phyloP scores from a whole-genome alignment of 2,329 filamentous ascomycete genomes.

The Fusarium paranaense region DNA sequence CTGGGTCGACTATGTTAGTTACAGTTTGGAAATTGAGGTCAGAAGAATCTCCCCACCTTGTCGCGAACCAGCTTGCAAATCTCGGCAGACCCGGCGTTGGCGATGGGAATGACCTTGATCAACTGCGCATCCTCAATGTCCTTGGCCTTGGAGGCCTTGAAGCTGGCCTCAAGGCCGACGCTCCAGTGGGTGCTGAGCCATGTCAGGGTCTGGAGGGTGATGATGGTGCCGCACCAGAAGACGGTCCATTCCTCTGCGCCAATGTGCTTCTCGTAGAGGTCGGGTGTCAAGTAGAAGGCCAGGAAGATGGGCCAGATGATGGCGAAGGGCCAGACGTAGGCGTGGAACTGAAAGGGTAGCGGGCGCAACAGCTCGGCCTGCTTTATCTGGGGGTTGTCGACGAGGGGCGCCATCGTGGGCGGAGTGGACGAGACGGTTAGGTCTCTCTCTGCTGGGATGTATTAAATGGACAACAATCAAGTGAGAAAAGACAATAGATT shows the following conservation, averaged over 20 bases:
- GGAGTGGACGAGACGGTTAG: slow-evolving; percentile 20
- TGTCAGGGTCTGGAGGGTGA: slow-evolving; percentile 86
- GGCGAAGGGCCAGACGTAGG: slow-evolving; percentile 93
- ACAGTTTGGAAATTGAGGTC: slow-evolving; percentile 3
- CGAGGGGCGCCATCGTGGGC: slow-evolving; percentile 77
- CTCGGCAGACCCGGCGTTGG: slow-evolving; percentile 89
- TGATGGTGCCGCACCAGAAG: slow-evolving; percentile 89
- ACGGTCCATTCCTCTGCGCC: slow-evolving; percentile 98
- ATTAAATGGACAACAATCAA: slow-evolving; percentile 6
- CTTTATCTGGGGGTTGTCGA: slow-evolving; percentile 92
- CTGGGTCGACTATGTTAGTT: slow-evolving; percentile 51
- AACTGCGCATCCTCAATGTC: slow-evolving; percentile 80
- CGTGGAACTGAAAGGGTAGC: slow-evolving; percentile 81
- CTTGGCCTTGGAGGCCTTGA: slow-evolving; percentile 80
- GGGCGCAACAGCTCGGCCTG: slow-evolving; percentile 89
- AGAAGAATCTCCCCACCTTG: slow-evolving; percentile 58
- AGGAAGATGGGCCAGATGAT: slow-evolving; percentile 94
- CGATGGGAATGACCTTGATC: slow-evolving; percentile 92
- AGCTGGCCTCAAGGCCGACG: slow-evolving; percentile 83
- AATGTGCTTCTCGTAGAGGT: slow-evolving; percentile 91
- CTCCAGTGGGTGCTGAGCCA: slow-evolving; percentile 99
- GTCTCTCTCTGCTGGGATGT: slow-evolving; percentile 14
- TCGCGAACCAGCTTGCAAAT: slow-evolving; percentile 87
- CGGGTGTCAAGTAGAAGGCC: slow-evolving; percentile 83
- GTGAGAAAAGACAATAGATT: neutral